Evolutionary conservation across 2,329 filamentous ascomycete genomes (phyloP), one percentile per base, ranked within the genome.

Genomic region (Trichoderma gracile): DNA sequence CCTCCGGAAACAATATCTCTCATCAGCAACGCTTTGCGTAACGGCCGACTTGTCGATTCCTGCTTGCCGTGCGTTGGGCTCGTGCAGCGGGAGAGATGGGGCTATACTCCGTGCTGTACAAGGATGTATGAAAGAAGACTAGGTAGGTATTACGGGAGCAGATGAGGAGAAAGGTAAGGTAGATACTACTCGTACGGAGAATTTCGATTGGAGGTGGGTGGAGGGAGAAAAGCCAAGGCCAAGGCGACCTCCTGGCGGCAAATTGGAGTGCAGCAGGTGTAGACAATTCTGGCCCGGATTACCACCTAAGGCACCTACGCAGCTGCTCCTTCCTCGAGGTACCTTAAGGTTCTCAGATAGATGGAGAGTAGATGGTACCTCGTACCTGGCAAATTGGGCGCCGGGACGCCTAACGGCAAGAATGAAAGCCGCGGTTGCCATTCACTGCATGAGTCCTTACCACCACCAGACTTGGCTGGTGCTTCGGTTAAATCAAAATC

Each of bases 401-500:
- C 33, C 49, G n/a, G 58, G 23, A 23, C 46, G 10, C 58, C 47
- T n/a, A 60, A 33, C 47, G 58, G 58, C 25, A 61, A 52, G 58
- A 61, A 33, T 33, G 12, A 53, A 42, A 49, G 58, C 27, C 25
- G 57, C 47, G 47, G 53, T 33, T 53, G 25, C 59, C 33, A 38
- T 14, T 38, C 33, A 38, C 12, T 38, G 12, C 33, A 14, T 14
- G n/a, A n/a, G n/a, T n/a, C n/a, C n/a, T n/a, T n/a, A n/a, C n/a
- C n/a, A 62, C 54, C 59, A 46, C 49, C 59, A 62, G 59, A 54
- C 59, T 38, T 54, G 25, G 47, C 23, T 42, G 33, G 33, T 10
- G 33, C 33, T 33, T 62, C 59, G 59, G 59, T 45, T 62, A 62
- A 62, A 62, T 54, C 52, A 62, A 54, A 33, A 25, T 62, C 59